Evolutionary conservation across 495 filamentous ascomycete species (phyloP).

Genomic region (Rostrohypoxylon terebratum): DNA sequence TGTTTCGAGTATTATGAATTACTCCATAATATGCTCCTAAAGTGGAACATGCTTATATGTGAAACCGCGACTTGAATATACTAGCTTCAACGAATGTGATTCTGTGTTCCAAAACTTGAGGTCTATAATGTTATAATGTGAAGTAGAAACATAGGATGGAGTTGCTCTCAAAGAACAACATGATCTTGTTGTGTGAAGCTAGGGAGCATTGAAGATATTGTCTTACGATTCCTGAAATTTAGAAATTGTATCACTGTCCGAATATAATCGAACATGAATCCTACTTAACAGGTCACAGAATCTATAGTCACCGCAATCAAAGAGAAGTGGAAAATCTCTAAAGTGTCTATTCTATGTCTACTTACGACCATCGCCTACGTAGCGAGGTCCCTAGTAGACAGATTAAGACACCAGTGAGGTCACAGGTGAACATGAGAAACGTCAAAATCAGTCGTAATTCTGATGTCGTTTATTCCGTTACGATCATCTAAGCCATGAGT

Average conservation of each 20-base stretch:
- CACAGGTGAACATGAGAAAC: neutral
- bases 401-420: neutral
- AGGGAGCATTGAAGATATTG: neutral
- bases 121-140: neutral
- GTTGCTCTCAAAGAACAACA: neutral
- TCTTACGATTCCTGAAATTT: neutral
- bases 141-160: neutral
- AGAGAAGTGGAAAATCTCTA: neutral
- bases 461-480: slow-evolving; percentile 51
- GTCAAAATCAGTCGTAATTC: slow-evolving; percentile 27
- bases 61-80: neutral
- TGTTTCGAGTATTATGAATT: slow-evolving; percentile 9
- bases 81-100: too few relatives aligned
- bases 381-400: neutral
- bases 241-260: neutral
- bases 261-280: neutral
- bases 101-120: too few relatives aligned
- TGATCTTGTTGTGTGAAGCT: neutral
- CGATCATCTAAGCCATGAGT: slow-evolving; percentile 54
- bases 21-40: neutral
- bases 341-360: too few relatives aligned
- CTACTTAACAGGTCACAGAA: neutral
- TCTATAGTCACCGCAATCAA: neutral
- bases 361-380: neutral
- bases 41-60: neutral